These are phyloP conservation scores for Pleodorina starrii DNA, from an alignment of 139 green algal species.

Conservation along the genomic window DNA sequence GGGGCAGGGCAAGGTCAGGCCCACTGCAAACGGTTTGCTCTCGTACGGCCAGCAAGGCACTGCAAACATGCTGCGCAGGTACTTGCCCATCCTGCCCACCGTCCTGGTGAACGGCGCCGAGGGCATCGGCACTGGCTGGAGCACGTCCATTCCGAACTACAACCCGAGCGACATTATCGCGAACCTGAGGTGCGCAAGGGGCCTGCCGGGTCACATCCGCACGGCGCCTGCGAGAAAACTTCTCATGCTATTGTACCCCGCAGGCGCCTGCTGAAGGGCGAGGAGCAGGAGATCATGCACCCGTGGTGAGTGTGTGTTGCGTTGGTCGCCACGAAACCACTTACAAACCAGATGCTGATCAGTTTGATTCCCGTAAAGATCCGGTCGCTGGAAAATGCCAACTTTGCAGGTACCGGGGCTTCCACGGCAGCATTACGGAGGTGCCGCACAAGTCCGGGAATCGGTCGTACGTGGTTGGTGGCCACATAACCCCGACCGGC, in stretches of 20 bases:
- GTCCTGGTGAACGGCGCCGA: constrained; percentile 98
- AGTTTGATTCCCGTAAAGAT: too few relatives aligned
- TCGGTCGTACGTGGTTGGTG: constrained; percentile 83
- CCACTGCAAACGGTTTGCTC: too few relatives aligned
- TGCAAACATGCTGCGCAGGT: too few relatives aligned
- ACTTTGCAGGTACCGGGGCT: constrained; percentile 54
- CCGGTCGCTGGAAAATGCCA: too few relatives aligned
- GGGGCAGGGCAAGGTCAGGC: too few relatives aligned
- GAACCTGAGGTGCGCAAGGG: constrained; percentile 80
- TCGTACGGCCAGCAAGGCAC: too few relatives aligned
- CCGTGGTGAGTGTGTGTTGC: constrained; percentile 89
- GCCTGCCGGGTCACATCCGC: too few relatives aligned
- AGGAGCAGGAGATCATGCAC: constrained; percentile 84
- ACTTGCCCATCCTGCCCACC: constrained; percentile 88
- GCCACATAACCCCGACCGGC: constrained; percentile 73
- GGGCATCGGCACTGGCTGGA: constrained; percentile 99
- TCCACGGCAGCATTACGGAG: constrained; percentile 83
- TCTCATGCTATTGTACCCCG: too few relatives aligned
- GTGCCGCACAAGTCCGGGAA: constrained; percentile 72
- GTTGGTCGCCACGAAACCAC: too few relatives aligned
- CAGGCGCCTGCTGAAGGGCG: constrained; percentile 80
- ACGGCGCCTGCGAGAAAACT: too few relatives aligned
- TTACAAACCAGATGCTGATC: too few relatives aligned
- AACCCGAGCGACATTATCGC: constrained; percentile 92
- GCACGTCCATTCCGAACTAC: constrained; percentile 98